These are phyloP conservation scores for Castanea sativa DNA, from an alignment of 306 rosid genomes.

Conservation along the genomic window DNA sequence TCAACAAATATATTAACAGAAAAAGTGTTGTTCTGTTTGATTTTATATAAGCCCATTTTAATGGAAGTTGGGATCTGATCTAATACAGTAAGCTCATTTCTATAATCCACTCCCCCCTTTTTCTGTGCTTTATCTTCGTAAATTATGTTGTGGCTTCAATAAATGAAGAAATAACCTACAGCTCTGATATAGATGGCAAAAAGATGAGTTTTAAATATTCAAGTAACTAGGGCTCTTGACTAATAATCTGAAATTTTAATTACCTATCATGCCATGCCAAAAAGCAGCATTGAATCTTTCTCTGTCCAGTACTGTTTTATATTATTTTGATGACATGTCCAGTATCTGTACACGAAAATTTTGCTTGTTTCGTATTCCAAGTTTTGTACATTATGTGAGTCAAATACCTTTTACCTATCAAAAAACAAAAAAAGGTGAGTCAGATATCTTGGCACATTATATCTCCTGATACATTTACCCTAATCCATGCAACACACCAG, in stretches of 20 bases:
- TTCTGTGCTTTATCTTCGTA: background rate
- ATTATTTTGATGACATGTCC: background rate
- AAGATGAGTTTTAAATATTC: background rate
- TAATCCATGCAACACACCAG: background rate
- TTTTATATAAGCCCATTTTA: no score
- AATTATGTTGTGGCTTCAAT: background rate
- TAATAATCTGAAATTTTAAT: background rate
- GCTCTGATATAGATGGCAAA: background rate
- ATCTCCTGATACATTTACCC: background rate
- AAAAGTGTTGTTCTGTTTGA: no score
- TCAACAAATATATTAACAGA: no score
- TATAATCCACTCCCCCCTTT: no score
- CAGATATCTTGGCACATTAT: background rate
- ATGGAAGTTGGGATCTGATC: no score
- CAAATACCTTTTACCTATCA: background rate
- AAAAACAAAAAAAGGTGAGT: background rate
- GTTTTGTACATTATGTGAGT: background rate
- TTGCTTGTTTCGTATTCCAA: background rate
- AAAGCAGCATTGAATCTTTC: background rate
- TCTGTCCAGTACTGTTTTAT: background rate
- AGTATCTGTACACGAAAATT: background rate
- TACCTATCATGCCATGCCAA: background rate
- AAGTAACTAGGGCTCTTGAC: background rate
- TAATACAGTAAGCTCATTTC: no score
- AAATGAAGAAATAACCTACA: background rate